phyloP scores from a whole-genome alignment of 768 basidiomycete species.

The Suillus bovinus region DNA sequence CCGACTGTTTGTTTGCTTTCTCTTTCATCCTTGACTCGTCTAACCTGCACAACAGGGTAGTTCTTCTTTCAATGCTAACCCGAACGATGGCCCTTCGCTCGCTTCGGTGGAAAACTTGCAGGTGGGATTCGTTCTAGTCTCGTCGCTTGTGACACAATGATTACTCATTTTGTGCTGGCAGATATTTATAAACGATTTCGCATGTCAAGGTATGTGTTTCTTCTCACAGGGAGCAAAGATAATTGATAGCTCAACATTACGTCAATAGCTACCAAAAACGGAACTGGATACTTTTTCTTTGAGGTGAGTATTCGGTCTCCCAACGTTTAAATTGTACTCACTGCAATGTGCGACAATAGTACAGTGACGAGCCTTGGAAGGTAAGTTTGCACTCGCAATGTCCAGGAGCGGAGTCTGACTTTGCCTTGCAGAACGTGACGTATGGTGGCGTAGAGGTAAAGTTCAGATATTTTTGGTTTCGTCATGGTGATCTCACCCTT shows the following conservation, averaged over 20 bases:
- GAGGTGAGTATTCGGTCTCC: constrained; percentile 44
- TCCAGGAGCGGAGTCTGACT: constrained; percentile 8
- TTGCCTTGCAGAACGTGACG: constrained; percentile 42
- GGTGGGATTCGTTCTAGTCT: constrained; percentile 26
- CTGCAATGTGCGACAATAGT: constrained; percentile 35
- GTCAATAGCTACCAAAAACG: constrained; percentile 69
- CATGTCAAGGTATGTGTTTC: constrained; percentile 50
- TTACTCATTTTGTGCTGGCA: constrained; percentile 33
- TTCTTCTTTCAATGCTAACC: constrained; percentile 51
- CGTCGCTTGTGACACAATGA: neutral
- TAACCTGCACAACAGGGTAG: constrained; percentile 46
- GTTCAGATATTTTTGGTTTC: constrained; percentile 8
- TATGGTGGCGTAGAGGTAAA: constrained; percentile 80
- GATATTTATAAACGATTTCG: constrained; percentile 82
- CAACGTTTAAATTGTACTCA: neutral
- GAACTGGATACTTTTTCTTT: constrained; percentile 87
- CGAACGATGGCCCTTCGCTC: constrained; percentile 64
- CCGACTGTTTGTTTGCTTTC: constrained; percentile 54
- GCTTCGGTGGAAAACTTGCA: constrained; percentile 66
- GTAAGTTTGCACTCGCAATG: constrained; percentile 32
- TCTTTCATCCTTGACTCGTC: constrained; percentile 1
- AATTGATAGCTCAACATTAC: constrained; percentile 9
- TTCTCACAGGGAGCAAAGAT: constrained; percentile 8
- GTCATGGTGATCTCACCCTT: constrained; percentile 10
- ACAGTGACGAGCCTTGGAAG: constrained; percentile 84